These are phyloP conservation scores for Sextonia rubra DNA, from an alignment of 164 flowering plant species.

Conservation along the genomic window DNA sequence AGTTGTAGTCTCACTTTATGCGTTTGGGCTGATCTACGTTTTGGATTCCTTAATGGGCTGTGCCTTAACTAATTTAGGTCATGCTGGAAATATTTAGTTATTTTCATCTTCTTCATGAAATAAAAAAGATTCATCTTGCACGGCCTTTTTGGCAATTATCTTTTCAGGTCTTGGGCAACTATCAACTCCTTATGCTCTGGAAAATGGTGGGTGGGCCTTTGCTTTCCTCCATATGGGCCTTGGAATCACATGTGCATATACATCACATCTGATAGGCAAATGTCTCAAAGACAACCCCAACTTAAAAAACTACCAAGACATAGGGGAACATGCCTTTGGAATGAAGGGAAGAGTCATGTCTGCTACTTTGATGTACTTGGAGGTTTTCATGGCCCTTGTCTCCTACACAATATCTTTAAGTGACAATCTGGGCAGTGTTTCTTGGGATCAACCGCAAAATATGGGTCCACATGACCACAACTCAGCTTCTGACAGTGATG, in stretches of 20 bases:
- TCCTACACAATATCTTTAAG: conserved; percentile 78
- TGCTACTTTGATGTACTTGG: conserved; percentile 50
- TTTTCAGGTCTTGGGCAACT: conserved; percentile 71
- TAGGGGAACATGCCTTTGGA: conserved; percentile 72
- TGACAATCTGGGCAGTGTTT: conserved; percentile 55
- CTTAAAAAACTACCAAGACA: conserved; percentile 53
- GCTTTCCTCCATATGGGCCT: conserved; percentile 59
- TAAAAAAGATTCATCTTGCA: too few species aligned
- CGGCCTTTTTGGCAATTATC: too few species aligned
- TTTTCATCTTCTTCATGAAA: too few species aligned
- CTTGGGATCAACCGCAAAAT: conserved; percentile 28
- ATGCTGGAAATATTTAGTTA: too few species aligned
- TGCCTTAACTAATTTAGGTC: too few species aligned
- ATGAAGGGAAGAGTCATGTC: conserved; percentile 48
- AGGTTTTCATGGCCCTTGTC: conserved; percentile 77
- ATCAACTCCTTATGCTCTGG: conserved; percentile 77
- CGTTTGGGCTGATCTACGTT: too few species aligned
- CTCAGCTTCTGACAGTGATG: conserved; percentile 46
- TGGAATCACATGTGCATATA: conserved; percentile 53
- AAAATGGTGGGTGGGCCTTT: conserved; percentile 78
- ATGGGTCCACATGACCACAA: conserved; percentile 29
- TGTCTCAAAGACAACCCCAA: conserved; percentile 49
- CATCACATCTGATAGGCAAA: conserved; percentile 54
- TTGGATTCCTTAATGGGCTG: too few species aligned
- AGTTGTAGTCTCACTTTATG: too few species aligned